Evolutionary conservation across 495 filamentous ascomycete species (phyloP), one percentile per base, ranked within the genome.

Genomic region (Lasiosphaeria ovina): DNA sequence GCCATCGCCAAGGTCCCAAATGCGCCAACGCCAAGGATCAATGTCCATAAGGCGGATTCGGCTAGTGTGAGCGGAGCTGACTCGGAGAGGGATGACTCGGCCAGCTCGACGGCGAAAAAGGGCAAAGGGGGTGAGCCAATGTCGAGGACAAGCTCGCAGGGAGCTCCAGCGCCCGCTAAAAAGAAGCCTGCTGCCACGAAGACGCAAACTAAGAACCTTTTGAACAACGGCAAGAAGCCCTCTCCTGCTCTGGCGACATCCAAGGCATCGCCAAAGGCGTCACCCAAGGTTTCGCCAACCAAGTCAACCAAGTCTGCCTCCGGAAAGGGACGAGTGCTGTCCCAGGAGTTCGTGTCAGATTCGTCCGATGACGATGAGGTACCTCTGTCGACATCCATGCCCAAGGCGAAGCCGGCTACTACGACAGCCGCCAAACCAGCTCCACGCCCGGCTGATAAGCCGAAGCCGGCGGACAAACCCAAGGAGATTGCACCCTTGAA

Each of bases 331-430:
- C 63, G 65, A 35, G 60, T 60, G 17, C 57, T 62, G 59, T 95
- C 91, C 1, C 82, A 85, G 5, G 89, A 93, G 73, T 88, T 87
- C 60, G 83, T 95, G 14, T 76, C 85, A 50, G 86, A 90, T 61
- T 93, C 91, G 0, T 89, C 90, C 16, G 88, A 90, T 11, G 83
- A 85, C 62, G 74, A 81, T 58, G 70, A 77, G 50, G 69, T 58
- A 16, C 64, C 74, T 0, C 61, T 76, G 8, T 72, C 78, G 33
- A 64, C 67, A 12, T 74, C 73, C 6, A 68, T 74, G 40, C 60
- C 70, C 7, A 74, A 77, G 42, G 62, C 76, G 52, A 74, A 76
- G 59, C 62, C 66, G 50, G 56, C 67, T 0, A 55, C 66, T 35
- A 75, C 49, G 0, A 48, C 57, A 9, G 55, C 54, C n/a, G 66